Conservation (phyloP, 345 rosid genomes). For the Gossypium anomalum region DNA sequence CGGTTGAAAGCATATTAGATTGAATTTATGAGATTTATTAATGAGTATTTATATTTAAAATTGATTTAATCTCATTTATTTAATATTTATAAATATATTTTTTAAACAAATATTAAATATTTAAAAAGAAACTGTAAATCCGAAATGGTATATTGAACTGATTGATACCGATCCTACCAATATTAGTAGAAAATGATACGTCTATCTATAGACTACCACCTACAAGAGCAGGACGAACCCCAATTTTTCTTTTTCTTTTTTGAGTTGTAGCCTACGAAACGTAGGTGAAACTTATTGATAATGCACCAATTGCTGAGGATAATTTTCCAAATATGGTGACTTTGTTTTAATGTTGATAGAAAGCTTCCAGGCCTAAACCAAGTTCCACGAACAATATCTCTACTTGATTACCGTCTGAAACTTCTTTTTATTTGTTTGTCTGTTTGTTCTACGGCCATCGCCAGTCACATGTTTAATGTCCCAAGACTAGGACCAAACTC, state of each 20-base stretch:
- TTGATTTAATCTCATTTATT: too few relatives aligned
- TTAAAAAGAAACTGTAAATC: too few relatives aligned
- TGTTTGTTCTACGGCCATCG: background rate
- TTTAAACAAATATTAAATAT: too few relatives aligned
- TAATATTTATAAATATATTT: too few relatives aligned
- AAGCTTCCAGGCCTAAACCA: background rate
- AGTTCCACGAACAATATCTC: background rate
- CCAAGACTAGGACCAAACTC: background rate
- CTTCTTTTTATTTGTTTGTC: background rate
- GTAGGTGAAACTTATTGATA: background rate
- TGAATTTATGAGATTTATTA: too few relatives aligned
- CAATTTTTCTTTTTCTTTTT: background rate
- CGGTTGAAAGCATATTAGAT: too few relatives aligned
- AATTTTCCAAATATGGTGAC: background rate
- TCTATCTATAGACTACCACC: conserved; percentile 20
- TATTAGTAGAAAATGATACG: too few relatives aligned
- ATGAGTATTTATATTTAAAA: too few relatives aligned
- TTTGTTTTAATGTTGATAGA: background rate
- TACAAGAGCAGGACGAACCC: background rate
- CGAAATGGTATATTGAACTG: too few relatives aligned
- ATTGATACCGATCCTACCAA: too few relatives aligned
- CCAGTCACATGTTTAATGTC: background rate
- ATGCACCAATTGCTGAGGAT: background rate
- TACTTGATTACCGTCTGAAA: background rate
- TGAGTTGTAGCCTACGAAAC: background rate